Conservation (phyloP, 2,329 filamentous ascomycete genomes). For the Alternaria alternata region DNA sequence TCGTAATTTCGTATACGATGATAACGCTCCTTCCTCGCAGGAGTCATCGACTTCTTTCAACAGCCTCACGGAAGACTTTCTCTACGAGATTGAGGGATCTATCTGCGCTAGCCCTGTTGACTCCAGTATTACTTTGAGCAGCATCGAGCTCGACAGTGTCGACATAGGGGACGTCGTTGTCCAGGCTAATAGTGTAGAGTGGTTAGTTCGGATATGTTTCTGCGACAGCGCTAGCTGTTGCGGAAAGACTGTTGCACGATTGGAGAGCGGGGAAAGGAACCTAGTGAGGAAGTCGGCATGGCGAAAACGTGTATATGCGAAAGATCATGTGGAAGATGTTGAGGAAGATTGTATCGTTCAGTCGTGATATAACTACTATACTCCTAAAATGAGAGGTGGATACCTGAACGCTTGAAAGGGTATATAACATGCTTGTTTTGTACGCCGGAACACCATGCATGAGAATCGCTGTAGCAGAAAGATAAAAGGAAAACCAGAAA, state of each 20-base stretch:
- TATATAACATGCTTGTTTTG: slow-evolving; percentile 27
- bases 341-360: background rate
- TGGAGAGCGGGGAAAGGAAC: background rate
- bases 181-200: background rate
- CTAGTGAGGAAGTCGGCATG: background rate
- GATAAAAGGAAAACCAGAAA: background rate
- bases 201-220: slow-evolving; percentile 1
- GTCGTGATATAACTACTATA: background rate
- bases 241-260: background rate
- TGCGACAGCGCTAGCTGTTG: background rate
- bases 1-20: background rate
- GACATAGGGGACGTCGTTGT: background rate
- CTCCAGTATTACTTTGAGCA: background rate
- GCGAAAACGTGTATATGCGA: background rate
- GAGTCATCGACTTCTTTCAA: background rate
- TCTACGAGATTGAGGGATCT: background rate
- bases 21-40: background rate
- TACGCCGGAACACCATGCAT: slow-evolving; percentile 1
- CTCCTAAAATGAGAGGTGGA: background rate
- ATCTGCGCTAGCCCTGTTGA: background rate
- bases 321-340: background rate
- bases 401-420: slow-evolving; percentile 16
- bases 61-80: background rate
- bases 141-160: background rate
- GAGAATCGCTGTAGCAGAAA: background rate